phyloP scores from a whole-genome alignment of 108 stramenopile genomes.

The Pseudonitzschia multiseries region DNA sequence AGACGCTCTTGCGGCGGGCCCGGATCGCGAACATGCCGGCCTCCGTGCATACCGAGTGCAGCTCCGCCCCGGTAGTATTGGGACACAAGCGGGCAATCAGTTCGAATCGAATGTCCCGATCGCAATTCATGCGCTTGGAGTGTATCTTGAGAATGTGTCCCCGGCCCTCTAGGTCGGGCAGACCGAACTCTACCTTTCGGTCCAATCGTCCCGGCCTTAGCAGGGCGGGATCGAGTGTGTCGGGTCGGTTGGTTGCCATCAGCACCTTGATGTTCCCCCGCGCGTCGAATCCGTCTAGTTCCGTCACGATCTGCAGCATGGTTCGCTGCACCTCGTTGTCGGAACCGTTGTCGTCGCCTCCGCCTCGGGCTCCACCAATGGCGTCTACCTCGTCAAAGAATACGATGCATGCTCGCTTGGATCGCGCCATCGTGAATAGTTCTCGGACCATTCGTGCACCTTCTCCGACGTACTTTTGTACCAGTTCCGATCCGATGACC shows the following conservation, averaged over 20 bases:
- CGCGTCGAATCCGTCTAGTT: conserved; percentile 97
- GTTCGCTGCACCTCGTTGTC: conserved; percentile 98
- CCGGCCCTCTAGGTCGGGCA: conserved; percentile 95
- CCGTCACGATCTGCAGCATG: conserved; percentile 98
- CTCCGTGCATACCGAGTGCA: conserved; percentile 97
- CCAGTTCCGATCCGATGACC: conserved; percentile 95
- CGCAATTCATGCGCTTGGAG: conserved; percentile 97
- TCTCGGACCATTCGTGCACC: conserved; percentile 99
- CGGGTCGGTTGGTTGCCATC: conserved; percentile 96
- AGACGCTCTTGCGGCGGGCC: conserved; percentile 94
- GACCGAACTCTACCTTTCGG: conserved; percentile 97
- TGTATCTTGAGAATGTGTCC: conserved; percentile 96
- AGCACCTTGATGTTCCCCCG: conserved; percentile 99
- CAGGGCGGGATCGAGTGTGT: conserved; percentile 96
- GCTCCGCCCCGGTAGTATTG: conserved; percentile 97
- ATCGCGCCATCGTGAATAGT: conserved; percentile 97
- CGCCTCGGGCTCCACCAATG: conserved; percentile 87
- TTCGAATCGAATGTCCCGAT: conserved; percentile 98
- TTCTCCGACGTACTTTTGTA: conserved; percentile 97
- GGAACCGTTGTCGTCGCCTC: conserved; percentile 79
- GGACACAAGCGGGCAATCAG: conserved; percentile 97
- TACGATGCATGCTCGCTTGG: conserved; percentile 95
- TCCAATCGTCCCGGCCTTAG: conserved; percentile 96
- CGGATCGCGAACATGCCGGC: conserved; percentile 99
- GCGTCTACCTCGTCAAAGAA: conserved; percentile 97